Base-by-base conservation (phyloP, 305 asterid genomes). In the Coffea humblotiana region DNA sequence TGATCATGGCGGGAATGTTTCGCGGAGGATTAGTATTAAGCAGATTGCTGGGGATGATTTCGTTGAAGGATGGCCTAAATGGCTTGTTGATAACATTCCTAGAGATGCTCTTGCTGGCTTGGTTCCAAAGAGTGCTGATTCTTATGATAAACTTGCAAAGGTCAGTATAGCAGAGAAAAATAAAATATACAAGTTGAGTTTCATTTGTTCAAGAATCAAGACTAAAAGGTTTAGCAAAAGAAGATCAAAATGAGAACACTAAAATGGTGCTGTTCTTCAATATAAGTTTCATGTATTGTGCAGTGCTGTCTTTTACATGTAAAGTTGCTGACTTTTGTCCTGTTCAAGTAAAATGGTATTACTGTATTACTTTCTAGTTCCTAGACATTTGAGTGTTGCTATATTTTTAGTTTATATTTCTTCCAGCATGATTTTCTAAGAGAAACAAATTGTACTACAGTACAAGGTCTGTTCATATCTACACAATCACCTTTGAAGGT, bases 111-210 rank as follows among this genome's bases (percentile, higher is more conserved):
- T 94, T 79, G 87, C 86, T 74, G 91, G 90, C 25, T 86, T 92
- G 77, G 83, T 87, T 51, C 88, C 93, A 7, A 90, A 82, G 71
- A 91, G 76, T 80, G 98, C 97, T 35, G 98, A 92, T 85, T 91
- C 97, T 4, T 93, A 91, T 75, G 91, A 91, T 13, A 92, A 93
- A 82, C 85, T 93, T 23, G 91, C 92, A 16, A 92, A 93, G 94
- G 98, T 91, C 40, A 29, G 90, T 82, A 10, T 6, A 10, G 32
- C 32, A 16, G 0, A 29, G 1, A 23, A 60, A 21, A 2, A 11
- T 5, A 1, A 60, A 6, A 21, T 18, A 60, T 21, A 6, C 5
- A 12, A 14, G 0, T 9, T 48, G 56, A 13, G 16, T 12, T 51
- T 51, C 16, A 19, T 5, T 18, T 56, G 10, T 15, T 15, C 64